These are phyloP conservation scores for Tricholoma flavovirens DNA, from an alignment of 768 basidiomycete genomes.

Conservation along the genomic window DNA sequence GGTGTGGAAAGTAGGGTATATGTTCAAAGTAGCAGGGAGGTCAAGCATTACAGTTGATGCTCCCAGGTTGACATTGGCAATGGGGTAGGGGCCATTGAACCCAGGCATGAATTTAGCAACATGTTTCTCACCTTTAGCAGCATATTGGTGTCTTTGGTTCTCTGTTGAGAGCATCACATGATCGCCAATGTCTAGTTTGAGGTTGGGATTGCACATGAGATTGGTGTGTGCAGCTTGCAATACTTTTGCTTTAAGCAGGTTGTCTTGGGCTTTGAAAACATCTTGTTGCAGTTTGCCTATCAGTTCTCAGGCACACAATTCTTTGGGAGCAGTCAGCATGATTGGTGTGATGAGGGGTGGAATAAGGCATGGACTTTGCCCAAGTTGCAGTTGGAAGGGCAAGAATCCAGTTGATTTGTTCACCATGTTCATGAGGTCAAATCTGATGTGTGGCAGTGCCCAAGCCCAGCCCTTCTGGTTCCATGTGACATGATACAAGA, in stretches of 20 bases:
- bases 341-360: constrained; percentile 5
- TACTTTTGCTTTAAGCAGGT: too few relatives aligned
- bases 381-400: constrained; percentile 24
- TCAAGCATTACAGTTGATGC: background rate
- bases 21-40: background rate
- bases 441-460: constrained; percentile 20
- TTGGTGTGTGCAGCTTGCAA: background rate
- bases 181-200: constrained; percentile 8
- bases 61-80: background rate
- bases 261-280: too few relatives aligned
- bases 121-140: constrained; percentile 11
- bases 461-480: background rate
- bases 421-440: constrained; percentile 27
- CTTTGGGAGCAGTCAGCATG: constrained; percentile 17
- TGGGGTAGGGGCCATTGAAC: background rate
- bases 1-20: background rate
- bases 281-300: too few relatives aligned
- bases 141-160: constrained; percentile 17
- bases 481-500: too few relatives aligned
- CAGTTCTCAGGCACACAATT: constrained; percentile 1
- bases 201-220: background rate
- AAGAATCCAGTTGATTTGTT: constrained; percentile 26
- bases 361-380: constrained; percentile 5
- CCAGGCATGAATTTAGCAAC: constrained; percentile 13
- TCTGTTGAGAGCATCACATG: constrained; percentile 25